Evolutionary conservation across 495 filamentous ascomycete species (phyloP), one percentile per base, ranked within the genome.

Genomic region (Penicillium arizonense): DNA sequence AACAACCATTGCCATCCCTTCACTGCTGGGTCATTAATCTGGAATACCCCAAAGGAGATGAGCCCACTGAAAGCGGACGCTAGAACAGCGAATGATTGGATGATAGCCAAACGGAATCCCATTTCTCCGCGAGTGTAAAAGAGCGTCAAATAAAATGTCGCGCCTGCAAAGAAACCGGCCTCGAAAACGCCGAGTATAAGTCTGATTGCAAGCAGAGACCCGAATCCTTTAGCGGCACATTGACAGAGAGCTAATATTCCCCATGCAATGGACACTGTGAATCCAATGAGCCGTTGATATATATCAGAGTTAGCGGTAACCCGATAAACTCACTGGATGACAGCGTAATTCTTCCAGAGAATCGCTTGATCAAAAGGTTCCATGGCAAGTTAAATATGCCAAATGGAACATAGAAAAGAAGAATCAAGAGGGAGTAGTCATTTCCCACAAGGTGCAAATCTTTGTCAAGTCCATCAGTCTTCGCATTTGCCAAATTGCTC

Each of bases 391-490:
- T 82, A 43, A 75, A 83, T 5, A 88, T 58, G n/a, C 87, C 84
- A 53, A 87, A 89, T 11, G 86, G 87, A 16, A 89, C 76, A 62
- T 86, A 89, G 71, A 90, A 89, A 33, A 89, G 79, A n/a, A 77
- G 71, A 34, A 89, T 67, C 6, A 88, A 76, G 18, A 81, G 76
- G 50, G 88, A 88, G 62, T 89, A 89, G 47, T 88, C 80, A 49
- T 82, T 80, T 5, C 71, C 64, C 33, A 74, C 63, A 56, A 90
- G 79, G 28, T 75, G 53, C 28, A 85, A 57, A 16, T 72, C 83
- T 18, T 59, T 59, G 23, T 77, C 70, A 10, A 79, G 68, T 5
- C 81, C 79, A 58, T 77, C 82, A 0, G 85, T 88, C 62, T 89
- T 84, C 2, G 85, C 85, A 59, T 89, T 89, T 41, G 79, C 80